Evolutionary conservation across 1,284 basidiomycete genomes (phyloP).

Genomic region (Cutaneotrichosporon curvatum): DNA sequence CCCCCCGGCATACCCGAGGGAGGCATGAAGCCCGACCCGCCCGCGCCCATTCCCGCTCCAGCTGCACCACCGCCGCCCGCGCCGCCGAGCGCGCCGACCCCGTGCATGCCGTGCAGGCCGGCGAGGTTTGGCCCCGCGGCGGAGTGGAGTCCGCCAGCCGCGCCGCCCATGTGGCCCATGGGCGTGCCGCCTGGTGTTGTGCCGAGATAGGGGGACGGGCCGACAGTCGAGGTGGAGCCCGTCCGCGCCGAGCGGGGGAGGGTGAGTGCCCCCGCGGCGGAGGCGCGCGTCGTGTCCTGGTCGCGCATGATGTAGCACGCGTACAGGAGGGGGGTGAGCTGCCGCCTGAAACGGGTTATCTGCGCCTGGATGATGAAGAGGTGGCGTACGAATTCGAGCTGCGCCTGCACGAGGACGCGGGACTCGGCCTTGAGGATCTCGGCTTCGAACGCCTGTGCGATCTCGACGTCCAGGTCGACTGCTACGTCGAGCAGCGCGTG

Average conservation of each 20-base stretch:
- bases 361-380: constrained; percentile 45
- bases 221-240: background rate
- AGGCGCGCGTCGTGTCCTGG: constrained; percentile 39
- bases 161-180: background rate
- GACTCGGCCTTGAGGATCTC: constrained; percentile 45
- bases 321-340: constrained; percentile 39
- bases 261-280: constrained; percentile 21
- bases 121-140: background rate
- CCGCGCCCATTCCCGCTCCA: background rate
- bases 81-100: too few species aligned
- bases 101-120: background rate
- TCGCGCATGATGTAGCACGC: constrained; percentile 43
- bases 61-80: too few species aligned
- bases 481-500: constrained; percentile 45
- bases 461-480: constrained; percentile 41
- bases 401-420: constrained; percentile 40
- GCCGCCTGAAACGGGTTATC: constrained; percentile 41
- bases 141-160: background rate
- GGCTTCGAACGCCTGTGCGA: constrained; percentile 43
- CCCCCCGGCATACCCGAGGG: too few species aligned
- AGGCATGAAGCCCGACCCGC: background rate
- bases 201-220: background rate
- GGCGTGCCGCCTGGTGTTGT: background rate
- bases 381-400: constrained; percentile 44
- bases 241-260: background rate